A percentile compares a stretch with the other conserved stretches of the same genome.
Conservation (phyloP, 345 rosid genomes). For the Citrus trifoliata region DNA sequence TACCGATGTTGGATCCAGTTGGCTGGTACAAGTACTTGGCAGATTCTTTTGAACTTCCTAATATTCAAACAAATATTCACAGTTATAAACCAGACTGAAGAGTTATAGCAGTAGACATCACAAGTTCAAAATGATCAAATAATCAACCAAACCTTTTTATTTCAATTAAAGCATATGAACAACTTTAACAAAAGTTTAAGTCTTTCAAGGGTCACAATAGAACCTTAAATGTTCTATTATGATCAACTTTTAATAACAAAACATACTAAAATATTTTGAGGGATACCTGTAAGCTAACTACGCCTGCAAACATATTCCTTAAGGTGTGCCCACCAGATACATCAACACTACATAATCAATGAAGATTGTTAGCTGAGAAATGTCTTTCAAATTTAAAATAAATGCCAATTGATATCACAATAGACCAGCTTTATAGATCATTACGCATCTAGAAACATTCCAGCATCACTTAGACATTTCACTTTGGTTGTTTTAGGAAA, state of each 20-base stretch:
- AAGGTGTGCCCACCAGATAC: constrained; percentile 77
- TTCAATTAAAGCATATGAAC: not conserved
- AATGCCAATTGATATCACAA: not conserved
- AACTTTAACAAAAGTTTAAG: not conserved
- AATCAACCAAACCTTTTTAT: not conserved
- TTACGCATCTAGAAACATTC: constrained; percentile 91
- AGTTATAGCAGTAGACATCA: not conserved
- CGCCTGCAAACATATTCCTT: constrained; percentile 60
- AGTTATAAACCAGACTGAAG: not conserved
- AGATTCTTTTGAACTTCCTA: constrained; percentile 68
- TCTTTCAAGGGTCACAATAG: not conserved
- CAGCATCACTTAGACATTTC: constrained; percentile 93
- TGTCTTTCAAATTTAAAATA: not conserved
- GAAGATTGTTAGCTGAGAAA: not conserved
- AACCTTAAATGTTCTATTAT: not conserved
- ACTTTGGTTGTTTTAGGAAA: constrained; percentile 65
- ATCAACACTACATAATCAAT: constrained; percentile 49
- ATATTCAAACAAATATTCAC: constrained; percentile 8
- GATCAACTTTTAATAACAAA: not conserved
- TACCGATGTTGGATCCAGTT: constrained; percentile 83
- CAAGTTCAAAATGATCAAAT: not conserved
- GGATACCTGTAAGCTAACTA: constrained; percentile 77
- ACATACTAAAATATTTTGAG: not conserved
- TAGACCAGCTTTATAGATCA: constrained; percentile 17
- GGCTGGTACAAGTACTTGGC: constrained; percentile 66